Conservation (phyloP, 2,329 filamentous ascomycete species). For the Ophiostoma triangulosporum region DNA sequence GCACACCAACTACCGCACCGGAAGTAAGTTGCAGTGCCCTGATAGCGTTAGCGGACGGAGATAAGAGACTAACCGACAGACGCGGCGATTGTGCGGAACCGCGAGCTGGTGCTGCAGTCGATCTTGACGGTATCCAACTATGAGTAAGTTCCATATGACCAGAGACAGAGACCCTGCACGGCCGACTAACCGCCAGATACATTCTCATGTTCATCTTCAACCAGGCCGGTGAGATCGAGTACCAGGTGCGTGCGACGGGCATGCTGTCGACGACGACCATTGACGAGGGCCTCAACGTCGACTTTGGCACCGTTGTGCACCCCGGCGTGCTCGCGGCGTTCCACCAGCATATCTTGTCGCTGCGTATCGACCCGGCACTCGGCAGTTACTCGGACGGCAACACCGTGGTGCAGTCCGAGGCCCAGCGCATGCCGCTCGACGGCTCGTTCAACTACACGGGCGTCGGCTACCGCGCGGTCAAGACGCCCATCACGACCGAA, state of each 20-base stretch:
- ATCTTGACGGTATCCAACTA: constrained; percentile 59
- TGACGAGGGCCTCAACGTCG: constrained; percentile 31
- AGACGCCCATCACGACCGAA: constrained; percentile 29
- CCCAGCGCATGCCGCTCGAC: constrained; percentile 27
- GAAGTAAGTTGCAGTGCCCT: constrained; percentile 43
- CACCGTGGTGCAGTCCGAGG: constrained; percentile 29
- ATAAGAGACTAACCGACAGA: background rate
- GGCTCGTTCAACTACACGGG: constrained; percentile 35
- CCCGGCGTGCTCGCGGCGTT: background rate
- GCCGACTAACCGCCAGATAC: constrained; percentile 29
- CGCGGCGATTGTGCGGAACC: constrained; percentile 10
- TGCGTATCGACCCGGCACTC: background rate
- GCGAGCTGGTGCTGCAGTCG: constrained; percentile 52
- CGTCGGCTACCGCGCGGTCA: constrained; percentile 29
- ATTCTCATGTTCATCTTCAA: constrained; percentile 40
- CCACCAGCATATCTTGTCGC: constrained; percentile 1
- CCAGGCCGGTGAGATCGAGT: constrained; percentile 44
- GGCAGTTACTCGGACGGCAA: constrained; percentile 25
- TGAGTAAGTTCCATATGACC: background rate
- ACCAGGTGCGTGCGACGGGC: constrained; percentile 52
- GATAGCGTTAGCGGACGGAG: constrained; percentile 27
- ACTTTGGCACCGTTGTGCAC: constrained; percentile 39
- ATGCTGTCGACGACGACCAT: constrained; percentile 51
- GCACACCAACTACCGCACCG: constrained; percentile 52
- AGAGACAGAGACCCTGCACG: background rate